Percentiles rank a stretch among this genome's conserved stretches.
Evolutionary conservation across 2,329 filamentous ascomycete species (phyloP).

Genomic region (Arachnomyces sp.): DNA sequence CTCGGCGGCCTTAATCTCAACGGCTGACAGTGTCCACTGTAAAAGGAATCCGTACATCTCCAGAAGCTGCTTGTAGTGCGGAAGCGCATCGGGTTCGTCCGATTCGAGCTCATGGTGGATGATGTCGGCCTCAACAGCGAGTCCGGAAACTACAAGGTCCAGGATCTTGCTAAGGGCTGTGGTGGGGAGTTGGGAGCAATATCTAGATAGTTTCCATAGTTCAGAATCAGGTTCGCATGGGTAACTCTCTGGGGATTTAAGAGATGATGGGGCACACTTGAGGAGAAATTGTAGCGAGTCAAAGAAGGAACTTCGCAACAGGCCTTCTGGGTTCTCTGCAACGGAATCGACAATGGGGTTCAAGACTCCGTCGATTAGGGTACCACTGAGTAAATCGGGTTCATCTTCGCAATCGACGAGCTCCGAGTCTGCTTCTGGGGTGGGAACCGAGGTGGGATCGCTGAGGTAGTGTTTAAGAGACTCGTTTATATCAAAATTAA

Average conservation of each 20-base stretch:
- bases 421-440: conserved; percentile 73
- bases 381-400: conserved; percentile 69
- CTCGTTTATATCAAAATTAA: conserved; percentile 92
- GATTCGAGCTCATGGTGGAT: conserved; percentile 79
- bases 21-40: conserved; percentile 91
- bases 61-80: conserved; percentile 81
- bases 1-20: conserved; percentile 87
- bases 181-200: conserved; percentile 67
- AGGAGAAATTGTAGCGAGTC: conserved; percentile 92
- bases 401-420: conserved; percentile 90
- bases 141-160: conserved; percentile 76
- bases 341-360: conserved; percentile 90
- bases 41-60: conserved; percentile 91
- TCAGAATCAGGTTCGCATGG: conserved; percentile 50
- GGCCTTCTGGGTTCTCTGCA: conserved; percentile 82
- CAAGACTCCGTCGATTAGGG: conserved; percentile 72
- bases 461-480: conserved; percentile 95
- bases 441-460: conserved; percentile 74
- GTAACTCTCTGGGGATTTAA: conserved; percentile 23
- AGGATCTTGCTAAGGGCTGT: conserved; percentile 86
- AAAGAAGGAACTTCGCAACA: conserved; percentile 68
- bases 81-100: conserved; percentile 80
- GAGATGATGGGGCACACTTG: conserved; percentile 70
- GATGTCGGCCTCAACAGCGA: conserved; percentile 76
- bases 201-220: conserved; percentile 61